Evolutionary conservation across 2,329 filamentous ascomycete species (phyloP).

Genomic region (Trichoderma pleuroti): DNA sequence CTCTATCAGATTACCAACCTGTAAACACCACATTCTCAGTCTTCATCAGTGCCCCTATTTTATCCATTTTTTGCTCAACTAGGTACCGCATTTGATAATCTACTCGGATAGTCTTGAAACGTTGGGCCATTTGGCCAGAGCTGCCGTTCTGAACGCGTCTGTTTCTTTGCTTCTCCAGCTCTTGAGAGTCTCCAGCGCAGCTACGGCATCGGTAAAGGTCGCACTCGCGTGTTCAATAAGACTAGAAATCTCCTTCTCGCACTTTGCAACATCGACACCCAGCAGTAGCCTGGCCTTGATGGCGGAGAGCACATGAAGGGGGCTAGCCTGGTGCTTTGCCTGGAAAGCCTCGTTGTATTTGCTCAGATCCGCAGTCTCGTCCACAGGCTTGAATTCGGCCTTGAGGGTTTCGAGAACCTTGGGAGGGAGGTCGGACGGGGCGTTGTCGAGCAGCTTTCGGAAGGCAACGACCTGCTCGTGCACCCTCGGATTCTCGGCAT

Average conservation of each 20-base stretch:
- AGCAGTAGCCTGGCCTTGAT: conserved; percentile 59
- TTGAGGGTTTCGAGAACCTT: conserved; percentile 68
- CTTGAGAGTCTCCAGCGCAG: conserved; percentile 41
- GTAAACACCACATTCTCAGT: neutral
- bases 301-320: conserved; percentile 59
- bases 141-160: conserved; percentile 47
- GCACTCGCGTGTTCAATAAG: conserved; percentile 50
- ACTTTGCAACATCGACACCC: conserved; percentile 52
- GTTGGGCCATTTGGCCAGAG: conserved; percentile 49
- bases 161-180: conserved; percentile 49
- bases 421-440: conserved; percentile 54
- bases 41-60: neutral
- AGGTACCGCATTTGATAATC: neutral
- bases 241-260: conserved; percentile 61
- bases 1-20: neutral
- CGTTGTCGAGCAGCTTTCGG: conserved; percentile 57
- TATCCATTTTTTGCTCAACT: neutral
- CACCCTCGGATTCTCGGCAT: conserved; percentile 66
- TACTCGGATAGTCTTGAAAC: conserved; percentile 42
- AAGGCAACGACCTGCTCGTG: conserved; percentile 72
- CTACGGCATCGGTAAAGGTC: conserved; percentile 54
- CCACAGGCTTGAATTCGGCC: conserved; percentile 60
- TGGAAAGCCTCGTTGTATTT: conserved; percentile 66
- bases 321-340: conserved; percentile 58
- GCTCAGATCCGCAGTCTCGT: conserved; percentile 55